A percentile compares a stretch with the other conserved stretches of the same genome.
phyloP scores from a whole-genome alignment of 257 asterid species.

The Nicotiana tomentosiformis region DNA sequence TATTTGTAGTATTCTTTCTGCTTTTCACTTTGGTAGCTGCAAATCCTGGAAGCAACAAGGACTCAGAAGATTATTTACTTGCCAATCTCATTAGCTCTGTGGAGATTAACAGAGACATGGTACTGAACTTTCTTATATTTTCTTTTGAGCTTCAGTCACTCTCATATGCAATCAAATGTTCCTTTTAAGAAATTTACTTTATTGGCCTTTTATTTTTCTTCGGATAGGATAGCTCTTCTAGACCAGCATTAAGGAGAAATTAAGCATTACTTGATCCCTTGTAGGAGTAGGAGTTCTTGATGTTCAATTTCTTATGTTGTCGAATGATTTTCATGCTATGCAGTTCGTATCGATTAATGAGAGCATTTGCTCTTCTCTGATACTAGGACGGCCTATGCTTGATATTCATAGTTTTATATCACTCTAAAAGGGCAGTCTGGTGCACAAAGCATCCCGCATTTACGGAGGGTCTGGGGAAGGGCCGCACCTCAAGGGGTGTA shows the following conservation, averaged over 20 bases:
- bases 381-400: background rate
- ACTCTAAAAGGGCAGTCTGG: no score
- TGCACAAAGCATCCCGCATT: no score
- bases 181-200: background rate
- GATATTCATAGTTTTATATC: no score
- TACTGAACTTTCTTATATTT: slow-evolving; percentile 21
- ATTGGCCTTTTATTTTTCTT: background rate
- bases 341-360: background rate
- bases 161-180: background rate
- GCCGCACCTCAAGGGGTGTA: no score
- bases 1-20: slow-evolving; percentile 37
- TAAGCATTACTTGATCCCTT: background rate
- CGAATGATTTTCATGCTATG: background rate
- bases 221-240: background rate
- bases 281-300: background rate
- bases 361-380: background rate
- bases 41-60: slow-evolving; percentile 36
- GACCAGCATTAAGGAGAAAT: background rate
- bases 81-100: slow-evolving; percentile 34
- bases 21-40: slow-evolving; percentile 30
- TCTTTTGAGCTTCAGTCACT: background rate
- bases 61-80: slow-evolving; percentile 35
- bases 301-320: background rate
- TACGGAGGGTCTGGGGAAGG: no score
- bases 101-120: slow-evolving; percentile 49